phyloP scores from a whole-genome alignment of 108 stramenopile species.

The Skeletonema costatum region DNA sequence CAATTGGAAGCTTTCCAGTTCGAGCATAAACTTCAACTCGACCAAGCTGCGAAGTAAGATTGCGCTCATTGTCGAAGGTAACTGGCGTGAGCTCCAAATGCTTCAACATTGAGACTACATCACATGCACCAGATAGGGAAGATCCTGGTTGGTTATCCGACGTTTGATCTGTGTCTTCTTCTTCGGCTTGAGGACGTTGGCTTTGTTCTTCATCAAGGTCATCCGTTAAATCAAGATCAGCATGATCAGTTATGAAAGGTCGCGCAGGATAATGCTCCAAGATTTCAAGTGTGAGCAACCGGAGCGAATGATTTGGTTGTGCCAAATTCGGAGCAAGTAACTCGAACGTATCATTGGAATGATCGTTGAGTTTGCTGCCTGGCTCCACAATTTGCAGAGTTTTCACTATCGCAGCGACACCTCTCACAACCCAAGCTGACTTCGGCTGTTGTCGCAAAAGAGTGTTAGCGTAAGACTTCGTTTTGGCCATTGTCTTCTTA shows the following conservation, averaged over 20 bases:
- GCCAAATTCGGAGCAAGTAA: conserved; percentile 63
- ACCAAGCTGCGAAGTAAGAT: conserved; percentile 50
- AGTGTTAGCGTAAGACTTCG: conserved; percentile 35
- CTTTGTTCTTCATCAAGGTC: conserved; percentile 84
- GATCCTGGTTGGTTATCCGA: not conserved
- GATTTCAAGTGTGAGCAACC: conserved; percentile 74
- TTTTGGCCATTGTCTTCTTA: conserved; percentile 20
- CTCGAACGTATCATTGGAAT: conserved; percentile 60
- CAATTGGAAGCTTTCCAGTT: conserved; percentile 70
- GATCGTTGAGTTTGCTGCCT: conserved; percentile 28
- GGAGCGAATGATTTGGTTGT: conserved; percentile 63
- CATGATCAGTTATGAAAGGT: conserved; percentile 72
- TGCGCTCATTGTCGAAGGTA: conserved; percentile 61
- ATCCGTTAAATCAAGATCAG: conserved; percentile 74
- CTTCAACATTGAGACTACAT: conserved; percentile 61
- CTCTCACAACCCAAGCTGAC: conserved; percentile 64
- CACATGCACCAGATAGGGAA: conserved; percentile 52
- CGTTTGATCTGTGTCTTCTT: not conserved
- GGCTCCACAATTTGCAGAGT: conserved; percentile 36
- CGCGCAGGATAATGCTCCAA: conserved; percentile 67
- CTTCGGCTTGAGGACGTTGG: not conserved
- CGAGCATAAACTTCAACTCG: conserved; percentile 72
- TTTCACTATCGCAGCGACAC: conserved; percentile 47
- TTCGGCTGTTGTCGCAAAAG: conserved; percentile 36
- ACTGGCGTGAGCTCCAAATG: conserved; percentile 68